A percentile compares a stretch with the other conserved stretches of the same genome.
phyloP scores from a whole-genome alignment of 352 stramenopile species.

The Globisporangium nodosum region DNA sequence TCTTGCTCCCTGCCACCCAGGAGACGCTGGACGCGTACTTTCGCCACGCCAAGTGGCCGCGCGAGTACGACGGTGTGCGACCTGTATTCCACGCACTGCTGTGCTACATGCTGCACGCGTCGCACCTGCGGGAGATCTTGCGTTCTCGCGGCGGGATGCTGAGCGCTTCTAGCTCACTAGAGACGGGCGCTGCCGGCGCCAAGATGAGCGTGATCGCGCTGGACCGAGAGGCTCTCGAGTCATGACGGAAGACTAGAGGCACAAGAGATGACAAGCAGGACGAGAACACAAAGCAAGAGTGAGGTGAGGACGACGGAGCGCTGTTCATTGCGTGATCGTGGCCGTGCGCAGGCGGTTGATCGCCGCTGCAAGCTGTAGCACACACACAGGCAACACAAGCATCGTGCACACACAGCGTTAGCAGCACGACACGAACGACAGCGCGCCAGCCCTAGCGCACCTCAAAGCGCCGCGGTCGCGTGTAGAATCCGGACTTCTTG shows the following conservation, averaged over 20 bases:
- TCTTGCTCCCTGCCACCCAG: conserved; percentile 6
- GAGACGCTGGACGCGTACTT: conserved; percentile 35
- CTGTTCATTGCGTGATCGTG: conserved; percentile 57
- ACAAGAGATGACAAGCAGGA: background rate
- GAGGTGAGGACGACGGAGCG: too few species aligned
- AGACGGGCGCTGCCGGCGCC: background rate
- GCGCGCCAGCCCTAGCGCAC: conserved; percentile 17
- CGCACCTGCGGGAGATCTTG: conserved; percentile 25
- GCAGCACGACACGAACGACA: background rate
- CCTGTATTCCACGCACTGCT: conserved; percentile 25
- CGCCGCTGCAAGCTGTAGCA: conserved; percentile 67
- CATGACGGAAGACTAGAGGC: background rate
- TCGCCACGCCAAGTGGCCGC: conserved; percentile 25
- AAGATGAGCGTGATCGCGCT: conserved; percentile 3
- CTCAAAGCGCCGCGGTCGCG: conserved; percentile 77
- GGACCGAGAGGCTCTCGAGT: background rate
- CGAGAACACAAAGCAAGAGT: background rate
- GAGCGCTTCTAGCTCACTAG: background rate
- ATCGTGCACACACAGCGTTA: background rate
- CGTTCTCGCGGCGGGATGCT: conserved; percentile 21
- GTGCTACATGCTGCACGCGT: conserved; percentile 34
- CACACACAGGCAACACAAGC: background rate
- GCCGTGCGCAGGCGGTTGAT: conserved; percentile 83
- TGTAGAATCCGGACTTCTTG: conserved; percentile 69
- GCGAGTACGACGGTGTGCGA: conserved; percentile 19